phyloP scores from a whole-genome alignment of 345 rosid species.

The Arabis hirsuta region DNA sequence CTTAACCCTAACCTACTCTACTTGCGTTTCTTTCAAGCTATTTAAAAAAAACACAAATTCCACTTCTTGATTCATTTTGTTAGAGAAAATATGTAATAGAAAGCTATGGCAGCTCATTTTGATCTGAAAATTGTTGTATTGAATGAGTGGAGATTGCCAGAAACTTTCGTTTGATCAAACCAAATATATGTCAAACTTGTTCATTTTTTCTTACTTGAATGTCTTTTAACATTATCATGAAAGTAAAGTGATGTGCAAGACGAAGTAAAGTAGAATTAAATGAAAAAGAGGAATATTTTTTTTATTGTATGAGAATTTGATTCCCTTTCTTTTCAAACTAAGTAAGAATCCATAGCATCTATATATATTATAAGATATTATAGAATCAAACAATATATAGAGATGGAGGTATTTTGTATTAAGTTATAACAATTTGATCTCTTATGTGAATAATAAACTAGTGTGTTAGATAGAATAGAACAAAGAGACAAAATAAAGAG shows the following conservation, averaged over 20 bases:
- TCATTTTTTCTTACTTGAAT: conserved; percentile 16
- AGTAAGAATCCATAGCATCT: conserved; percentile 15
- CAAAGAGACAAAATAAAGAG: conserved; percentile 35
- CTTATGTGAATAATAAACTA: neutral
- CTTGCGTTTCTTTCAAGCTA: conserved; percentile 37
- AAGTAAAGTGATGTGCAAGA: conserved; percentile 9
- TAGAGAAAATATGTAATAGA: conserved; percentile 26
- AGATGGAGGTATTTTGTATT: conserved; percentile 14
- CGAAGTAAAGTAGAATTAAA: conserved; percentile 22
- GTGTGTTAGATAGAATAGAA: conserved; percentile 34
- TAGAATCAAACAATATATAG: neutral
- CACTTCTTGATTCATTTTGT: conserved; percentile 29
- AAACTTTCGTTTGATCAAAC: conserved; percentile 23
- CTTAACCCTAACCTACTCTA: conserved; percentile 40
- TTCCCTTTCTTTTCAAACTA: conserved; percentile 27
- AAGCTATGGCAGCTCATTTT: conserved; percentile 19
- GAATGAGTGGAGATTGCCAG: conserved; percentile 24
- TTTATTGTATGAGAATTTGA: conserved; percentile 31
- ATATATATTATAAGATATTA: neutral
- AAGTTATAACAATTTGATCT: conserved; percentile 29
- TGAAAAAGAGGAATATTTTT: conserved; percentile 21
- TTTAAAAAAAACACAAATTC: neutral
- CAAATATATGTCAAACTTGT: conserved; percentile 25
- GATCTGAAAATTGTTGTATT: conserved; percentile 27
- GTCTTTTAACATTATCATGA: conserved; percentile 6